Evolutionary conservation across 345 rosid genomes (phyloP).

Genomic region (Citrus maxima): DNA sequence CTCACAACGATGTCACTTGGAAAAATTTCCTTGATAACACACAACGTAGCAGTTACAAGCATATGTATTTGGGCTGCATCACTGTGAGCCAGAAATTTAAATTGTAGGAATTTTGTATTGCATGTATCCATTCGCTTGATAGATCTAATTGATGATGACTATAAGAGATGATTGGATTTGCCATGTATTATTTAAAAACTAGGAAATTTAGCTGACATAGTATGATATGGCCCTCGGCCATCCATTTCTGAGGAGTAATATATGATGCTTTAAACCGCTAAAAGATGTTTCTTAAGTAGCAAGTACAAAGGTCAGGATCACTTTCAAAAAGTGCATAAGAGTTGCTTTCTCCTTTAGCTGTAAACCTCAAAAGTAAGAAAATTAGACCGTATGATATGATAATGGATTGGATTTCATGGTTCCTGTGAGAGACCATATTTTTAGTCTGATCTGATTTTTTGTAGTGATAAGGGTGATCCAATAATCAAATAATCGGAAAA

Average conservation of each 20-base stretch:
- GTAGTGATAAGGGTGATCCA: background rate
- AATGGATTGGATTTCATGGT: background rate
- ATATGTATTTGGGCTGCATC: background rate
- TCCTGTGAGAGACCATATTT: background rate
- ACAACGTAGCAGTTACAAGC: background rate
- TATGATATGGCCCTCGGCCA: background rate
- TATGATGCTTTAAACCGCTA: background rate
- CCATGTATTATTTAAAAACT: background rate
- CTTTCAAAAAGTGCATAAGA: background rate
- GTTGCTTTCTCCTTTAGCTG: background rate
- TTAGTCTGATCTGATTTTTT: background rate
- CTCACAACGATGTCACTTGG: background rate
- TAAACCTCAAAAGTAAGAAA: background rate
- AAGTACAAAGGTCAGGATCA: background rate
- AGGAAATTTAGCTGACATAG: background rate
- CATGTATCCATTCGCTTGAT: background rate
- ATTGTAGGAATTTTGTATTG: background rate
- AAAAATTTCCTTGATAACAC: background rate
- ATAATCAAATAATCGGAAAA: background rate
- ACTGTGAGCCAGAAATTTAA: background rate
- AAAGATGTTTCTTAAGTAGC: background rate
- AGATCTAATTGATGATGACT: background rate
- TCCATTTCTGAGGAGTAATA: background rate
- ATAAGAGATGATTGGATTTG: background rate
- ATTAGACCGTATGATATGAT: background rate